Evolutionary conservation across 192 early-diverging fungal genomes (phyloP).

Genomic region (Linnemannia hyalina): DNA sequence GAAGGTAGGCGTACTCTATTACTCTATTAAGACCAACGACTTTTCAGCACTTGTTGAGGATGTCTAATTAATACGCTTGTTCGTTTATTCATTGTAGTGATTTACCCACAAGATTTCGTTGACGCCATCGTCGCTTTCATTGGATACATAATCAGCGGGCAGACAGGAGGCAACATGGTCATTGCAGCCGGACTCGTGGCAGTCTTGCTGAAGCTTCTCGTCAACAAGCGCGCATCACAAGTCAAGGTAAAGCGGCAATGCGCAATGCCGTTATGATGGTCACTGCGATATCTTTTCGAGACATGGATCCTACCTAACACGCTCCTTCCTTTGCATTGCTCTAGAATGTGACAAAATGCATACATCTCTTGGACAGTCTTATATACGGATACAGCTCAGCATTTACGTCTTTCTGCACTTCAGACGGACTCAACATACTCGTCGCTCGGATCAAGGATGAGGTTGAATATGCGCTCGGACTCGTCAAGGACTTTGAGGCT

Average conservation of each 20-base stretch:
- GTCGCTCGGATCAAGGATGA: slow-evolving; percentile 85
- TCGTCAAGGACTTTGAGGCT: slow-evolving; percentile 26
- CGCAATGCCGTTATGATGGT: neutral
- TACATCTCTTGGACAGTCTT: slow-evolving; percentile 84
- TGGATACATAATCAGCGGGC: slow-evolving; percentile 78
- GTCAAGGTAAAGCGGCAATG: slow-evolving; percentile 66
- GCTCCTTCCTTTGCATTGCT: neutral
- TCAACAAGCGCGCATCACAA: slow-evolving; percentile 70
- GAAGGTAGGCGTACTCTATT: slow-evolving; percentile 19
- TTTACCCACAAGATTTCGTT: slow-evolving; percentile 76
- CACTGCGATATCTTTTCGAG: neutral
- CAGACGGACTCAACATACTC: slow-evolving; percentile 83
- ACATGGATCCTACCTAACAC: neutral
- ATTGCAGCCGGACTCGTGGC: slow-evolving; percentile 92
- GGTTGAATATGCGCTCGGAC: slow-evolving; percentile 60
- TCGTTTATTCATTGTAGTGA: slow-evolving; percentile 22
- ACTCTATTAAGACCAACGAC: neutral
- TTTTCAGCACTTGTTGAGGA: neutral
- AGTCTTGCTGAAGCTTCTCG: slow-evolving; percentile 78
- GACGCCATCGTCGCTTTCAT: slow-evolving; percentile 88
- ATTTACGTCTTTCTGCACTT: slow-evolving; percentile 85
- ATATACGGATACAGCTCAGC: slow-evolving; percentile 80
- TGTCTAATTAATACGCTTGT: neutral
- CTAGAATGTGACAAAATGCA: slow-evolving; percentile 76
- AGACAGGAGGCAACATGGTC: slow-evolving; percentile 88